Base-by-base conservation (phyloP, 345 rosid genomes). In the Eucalyptus viminalis region DNA sequence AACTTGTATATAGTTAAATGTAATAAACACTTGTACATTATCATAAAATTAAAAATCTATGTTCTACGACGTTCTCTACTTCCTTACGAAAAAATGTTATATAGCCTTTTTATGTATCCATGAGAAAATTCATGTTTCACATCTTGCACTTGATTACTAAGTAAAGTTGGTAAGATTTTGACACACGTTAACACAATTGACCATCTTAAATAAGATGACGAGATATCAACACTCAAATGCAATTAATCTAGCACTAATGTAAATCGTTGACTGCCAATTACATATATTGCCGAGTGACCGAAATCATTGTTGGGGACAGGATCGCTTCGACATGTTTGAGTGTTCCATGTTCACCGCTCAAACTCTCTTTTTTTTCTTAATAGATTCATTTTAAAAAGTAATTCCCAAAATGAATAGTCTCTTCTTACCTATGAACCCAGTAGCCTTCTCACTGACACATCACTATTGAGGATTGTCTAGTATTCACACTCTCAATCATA, bases 211-310 rank as follows among this genome's bases (percentile, higher is more conserved):
- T 53, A 19, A 53, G 58, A 53, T 19, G 24, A 19, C 2, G 5
- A 53, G 24, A 53, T 53, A 53, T 53, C 58, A 8, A 53, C 31
- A 27, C 31, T 60, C 15, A 60, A 12, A 60, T 25, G 15, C 25
- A 27, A 60, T 25, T 60, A 60, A 27, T 25, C 67, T 60, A 27
- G 16, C 27, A 27, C 0, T 60, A 56, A 53, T 53, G 56, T 19
- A 3, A 19, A 53, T 53, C 0, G 56, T 53, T 53, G 56, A 53
- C 56, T 53, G 1, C 0, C 1, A 53, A 17, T 53, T 53, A 53
- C 0, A 53, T 19, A 51, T 19, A 53, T 19, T 53, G 24, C 56
- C 4, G 24, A 19, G 24, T 53, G 22, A 3, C 56, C 24, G 10
- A 53, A 53, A 53, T 17, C 56, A 53, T 53, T 53, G 7, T 2